Conservation (phyloP, 148 eudicot species). For the Pouteria glomerata region DNA sequence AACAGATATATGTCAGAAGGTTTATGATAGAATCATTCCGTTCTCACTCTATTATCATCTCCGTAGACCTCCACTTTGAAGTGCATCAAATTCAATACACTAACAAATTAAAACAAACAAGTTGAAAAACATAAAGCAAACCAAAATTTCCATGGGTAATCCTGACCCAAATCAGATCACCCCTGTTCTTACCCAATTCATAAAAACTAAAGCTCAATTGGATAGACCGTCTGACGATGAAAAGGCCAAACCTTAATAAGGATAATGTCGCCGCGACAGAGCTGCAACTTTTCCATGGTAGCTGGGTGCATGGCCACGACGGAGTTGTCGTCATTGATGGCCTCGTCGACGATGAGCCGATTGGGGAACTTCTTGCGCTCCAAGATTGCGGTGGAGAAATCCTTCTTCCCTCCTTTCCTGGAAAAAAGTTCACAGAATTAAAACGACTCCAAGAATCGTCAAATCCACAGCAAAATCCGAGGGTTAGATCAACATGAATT, state of each 20-base stretch:
- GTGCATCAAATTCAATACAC: no score
- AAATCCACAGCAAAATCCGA: background rate
- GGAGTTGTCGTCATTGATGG: no score
- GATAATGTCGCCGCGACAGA: slow-evolving; percentile 27
- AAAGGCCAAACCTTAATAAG: slow-evolving; percentile 18
- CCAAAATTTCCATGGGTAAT: background rate
- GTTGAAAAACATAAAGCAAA: background rate
- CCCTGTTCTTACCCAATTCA: background rate
- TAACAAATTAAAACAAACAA: background rate
- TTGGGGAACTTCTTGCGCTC: slow-evolving; percentile 35
- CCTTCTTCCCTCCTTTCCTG: slow-evolving; percentile 15
- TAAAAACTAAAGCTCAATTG: background rate
- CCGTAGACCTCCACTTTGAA: no score
- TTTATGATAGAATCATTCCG: no score
- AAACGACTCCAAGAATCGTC: background rate
- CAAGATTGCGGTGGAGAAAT: slow-evolving; percentile 27
- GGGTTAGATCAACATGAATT: background rate
- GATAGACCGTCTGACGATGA: no score
- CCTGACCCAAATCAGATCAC: background rate
- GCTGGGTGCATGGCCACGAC: no score
- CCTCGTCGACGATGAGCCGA: no score
- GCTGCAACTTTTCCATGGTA: slow-evolving; percentile 22
- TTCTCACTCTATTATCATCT: no score
- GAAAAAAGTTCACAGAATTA: background rate
- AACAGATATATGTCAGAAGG: no score